Conservation (phyloP, 352 stramenopile genomes). For the Lagenidium giganteum region DNA sequence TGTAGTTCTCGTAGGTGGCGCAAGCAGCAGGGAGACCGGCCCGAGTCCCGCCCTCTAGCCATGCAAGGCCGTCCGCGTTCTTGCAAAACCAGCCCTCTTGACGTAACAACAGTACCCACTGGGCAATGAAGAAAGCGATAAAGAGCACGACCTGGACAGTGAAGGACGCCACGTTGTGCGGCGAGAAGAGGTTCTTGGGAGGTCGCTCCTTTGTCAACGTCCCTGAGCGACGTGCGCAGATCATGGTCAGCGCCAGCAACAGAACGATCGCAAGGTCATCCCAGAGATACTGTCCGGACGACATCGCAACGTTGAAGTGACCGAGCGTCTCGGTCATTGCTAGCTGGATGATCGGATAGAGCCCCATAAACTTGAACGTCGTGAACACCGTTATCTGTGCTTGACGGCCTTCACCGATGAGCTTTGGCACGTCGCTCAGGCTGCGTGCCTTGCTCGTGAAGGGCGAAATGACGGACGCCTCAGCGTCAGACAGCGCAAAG, state of each 20-base stretch:
- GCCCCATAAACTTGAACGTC: constrained; percentile 54
- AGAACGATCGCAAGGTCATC: constrained; percentile 52
- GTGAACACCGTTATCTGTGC: constrained; percentile 53
- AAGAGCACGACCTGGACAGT: constrained; percentile 39
- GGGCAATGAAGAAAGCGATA: constrained; percentile 35
- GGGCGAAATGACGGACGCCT: constrained; percentile 80
- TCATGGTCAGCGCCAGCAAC: constrained; percentile 42
- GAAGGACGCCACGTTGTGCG: constrained; percentile 39
- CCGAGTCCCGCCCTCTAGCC: too few species aligned
- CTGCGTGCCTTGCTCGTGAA: constrained; percentile 85
- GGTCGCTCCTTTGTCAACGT: constrained; percentile 29
- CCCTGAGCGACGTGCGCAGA: constrained; percentile 32
- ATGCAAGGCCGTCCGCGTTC: constrained; percentile 26
- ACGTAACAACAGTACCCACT: constrained; percentile 19
- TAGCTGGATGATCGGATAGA: constrained; percentile 59
- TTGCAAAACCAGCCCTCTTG: constrained; percentile 39
- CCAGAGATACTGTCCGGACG: constrained; percentile 57
- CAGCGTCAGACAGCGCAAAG: constrained; percentile 76
- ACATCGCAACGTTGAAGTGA: constrained; percentile 29
- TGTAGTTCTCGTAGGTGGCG: constrained; percentile 20
- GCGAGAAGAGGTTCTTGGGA: constrained; percentile 44
- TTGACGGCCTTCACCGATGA: constrained; percentile 81
- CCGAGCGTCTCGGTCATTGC: constrained; percentile 18
- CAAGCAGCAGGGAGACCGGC: constrained; percentile 14
- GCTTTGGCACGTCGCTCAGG: constrained; percentile 61